These are phyloP conservation scores for Lentinula aciculospora DNA, from an alignment of 768 basidiomycete species.

Conservation along the genomic window DNA sequence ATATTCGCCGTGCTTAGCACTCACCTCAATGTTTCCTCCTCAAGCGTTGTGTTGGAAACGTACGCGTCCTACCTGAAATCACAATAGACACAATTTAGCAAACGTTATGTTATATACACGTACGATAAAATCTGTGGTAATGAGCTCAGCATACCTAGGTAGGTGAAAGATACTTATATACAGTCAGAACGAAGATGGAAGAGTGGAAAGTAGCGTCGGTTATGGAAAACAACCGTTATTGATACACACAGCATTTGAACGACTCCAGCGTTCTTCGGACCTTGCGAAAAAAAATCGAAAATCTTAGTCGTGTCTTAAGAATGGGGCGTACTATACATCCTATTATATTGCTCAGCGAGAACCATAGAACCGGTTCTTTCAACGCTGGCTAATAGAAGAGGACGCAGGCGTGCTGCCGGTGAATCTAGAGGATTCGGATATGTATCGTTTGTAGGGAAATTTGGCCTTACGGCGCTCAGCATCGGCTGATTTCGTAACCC, in stretches of 20 bases:
- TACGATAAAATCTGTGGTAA: neutral
- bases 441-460: slow-evolving; percentile 1
- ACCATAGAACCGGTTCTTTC: slow-evolving; percentile 4
- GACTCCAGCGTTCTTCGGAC: neutral
- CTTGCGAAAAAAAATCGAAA: neutral
- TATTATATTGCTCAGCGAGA: slow-evolving; percentile 3
- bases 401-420: neutral
- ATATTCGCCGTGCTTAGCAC: no score
- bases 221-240: neutral
- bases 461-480: slow-evolving; percentile 12
- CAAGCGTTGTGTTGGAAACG: no score
- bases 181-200: neutral
- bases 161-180: neutral
- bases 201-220: neutral
- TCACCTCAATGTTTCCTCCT: no score
- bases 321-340: neutral
- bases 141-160: neutral
- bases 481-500: slow-evolving; percentile 13
- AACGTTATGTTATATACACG: no score
- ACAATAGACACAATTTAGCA: no score
- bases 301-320: neutral
- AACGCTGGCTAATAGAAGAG: slow-evolving; percentile 2
- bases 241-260: neutral
- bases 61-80: no score
- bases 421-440: neutral